Conservation (phyloP, 257 asterid genomes). For the Vinca minor region DNA sequence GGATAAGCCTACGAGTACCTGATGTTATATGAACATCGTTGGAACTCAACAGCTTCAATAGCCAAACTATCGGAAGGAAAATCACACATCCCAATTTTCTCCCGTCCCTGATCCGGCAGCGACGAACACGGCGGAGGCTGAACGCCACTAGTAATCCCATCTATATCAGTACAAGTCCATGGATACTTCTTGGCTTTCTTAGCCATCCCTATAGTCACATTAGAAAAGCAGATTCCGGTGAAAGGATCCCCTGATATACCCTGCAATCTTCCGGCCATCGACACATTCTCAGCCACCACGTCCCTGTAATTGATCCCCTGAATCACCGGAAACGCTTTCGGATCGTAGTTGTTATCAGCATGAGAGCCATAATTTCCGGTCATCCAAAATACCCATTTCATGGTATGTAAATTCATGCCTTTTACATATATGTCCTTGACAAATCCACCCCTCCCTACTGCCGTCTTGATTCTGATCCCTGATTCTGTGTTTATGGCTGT, state of each 20-base stretch:
- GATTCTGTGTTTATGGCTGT: conserved; percentile 73
- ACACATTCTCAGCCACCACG: conserved; percentile 64
- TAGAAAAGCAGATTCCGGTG: conserved; percentile 68
- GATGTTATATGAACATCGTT: conserved; percentile 42
- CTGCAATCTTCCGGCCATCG: conserved; percentile 67
- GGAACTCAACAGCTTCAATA: conserved; percentile 45
- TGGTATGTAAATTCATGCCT: conserved; percentile 66
- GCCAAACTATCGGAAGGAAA: conserved; percentile 48
- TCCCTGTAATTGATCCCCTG: conserved; percentile 64
- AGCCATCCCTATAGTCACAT: conserved; percentile 64
- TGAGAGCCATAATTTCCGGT: conserved; percentile 91
- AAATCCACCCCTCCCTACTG: conserved; percentile 62
- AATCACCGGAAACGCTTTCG: conserved; percentile 60
- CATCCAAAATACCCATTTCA: conserved; percentile 92
- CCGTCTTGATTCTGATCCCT: conserved; percentile 70
- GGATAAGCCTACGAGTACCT: conserved; percentile 17
- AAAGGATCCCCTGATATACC: conserved; percentile 79
- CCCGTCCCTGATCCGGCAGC: conserved; percentile 45
- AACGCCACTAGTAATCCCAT: conserved; percentile 53
- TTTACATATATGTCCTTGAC: conserved; percentile 61
- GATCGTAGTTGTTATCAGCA: conserved; percentile 60
- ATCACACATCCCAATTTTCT: conserved; percentile 37
- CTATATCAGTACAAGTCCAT: conserved; percentile 55
- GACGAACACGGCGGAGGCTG: conserved; percentile 51
- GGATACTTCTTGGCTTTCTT: conserved; percentile 62